These are phyloP conservation scores for Venturiaceae sp. DNA, from an alignment of 2,329 filamentous ascomycete genomes.

Conservation along the genomic window DNA sequence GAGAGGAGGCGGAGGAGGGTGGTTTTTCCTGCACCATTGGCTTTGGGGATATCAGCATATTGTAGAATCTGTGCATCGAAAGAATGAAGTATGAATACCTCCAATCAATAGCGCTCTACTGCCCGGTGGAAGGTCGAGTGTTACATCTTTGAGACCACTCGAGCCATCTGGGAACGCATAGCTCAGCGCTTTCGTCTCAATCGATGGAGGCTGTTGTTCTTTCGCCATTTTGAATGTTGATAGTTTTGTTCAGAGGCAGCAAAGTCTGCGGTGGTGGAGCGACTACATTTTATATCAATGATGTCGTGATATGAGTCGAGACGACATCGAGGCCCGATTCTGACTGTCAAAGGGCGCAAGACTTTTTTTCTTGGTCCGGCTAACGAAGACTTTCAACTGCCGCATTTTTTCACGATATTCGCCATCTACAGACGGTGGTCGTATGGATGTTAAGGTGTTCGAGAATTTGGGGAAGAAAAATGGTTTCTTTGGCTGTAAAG, in stretches of 20 bases:
- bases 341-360: background rate
- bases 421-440: background rate
- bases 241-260: background rate
- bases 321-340: background rate
- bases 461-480: background rate
- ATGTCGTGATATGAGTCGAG: background rate
- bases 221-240: conserved; percentile 17
- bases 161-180: conserved; percentile 85
- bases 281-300: background rate
- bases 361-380: background rate
- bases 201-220: conserved; percentile 40
- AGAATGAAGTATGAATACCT: conserved; percentile 35
- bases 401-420: background rate
- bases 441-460: background rate
- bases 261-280: background rate
- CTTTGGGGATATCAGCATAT: too few relatives aligned
- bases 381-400: background rate
- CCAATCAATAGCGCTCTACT: conserved; percentile 88
- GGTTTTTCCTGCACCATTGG: conserved; percentile 95
- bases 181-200: conserved; percentile 65
- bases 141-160: conserved; percentile 65
- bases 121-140: conserved; percentile 65
- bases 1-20: conserved; percentile 90
- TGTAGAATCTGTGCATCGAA: too few relatives aligned
- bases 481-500: background rate